Evolutionary conservation across 495 filamentous ascomycete species (phyloP).

Genomic region (Aspergillus biplanus): DNA sequence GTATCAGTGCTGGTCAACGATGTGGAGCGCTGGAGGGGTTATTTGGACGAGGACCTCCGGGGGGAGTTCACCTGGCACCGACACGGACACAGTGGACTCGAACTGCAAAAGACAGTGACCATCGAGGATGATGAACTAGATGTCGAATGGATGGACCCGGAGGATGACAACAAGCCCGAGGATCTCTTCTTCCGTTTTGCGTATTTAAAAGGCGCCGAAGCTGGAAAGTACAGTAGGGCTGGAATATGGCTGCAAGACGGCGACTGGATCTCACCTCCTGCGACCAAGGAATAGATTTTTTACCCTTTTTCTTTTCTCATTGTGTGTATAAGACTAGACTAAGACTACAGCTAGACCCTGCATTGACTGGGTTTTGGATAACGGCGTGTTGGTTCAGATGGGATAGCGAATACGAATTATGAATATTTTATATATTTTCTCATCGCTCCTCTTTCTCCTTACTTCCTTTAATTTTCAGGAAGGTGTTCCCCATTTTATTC

Average conservation of each 20-base stretch:
- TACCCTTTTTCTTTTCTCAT: constrained; percentile 1
- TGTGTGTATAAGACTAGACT: constrained; percentile 9
- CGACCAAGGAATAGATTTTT: constrained; percentile 32
- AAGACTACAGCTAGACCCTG: constrained; percentile 4
- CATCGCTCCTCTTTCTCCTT: neutral
- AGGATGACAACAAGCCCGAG: constrained; percentile 47
- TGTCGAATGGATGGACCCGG: constrained; percentile 34
- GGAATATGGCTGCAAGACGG: constrained; percentile 74
- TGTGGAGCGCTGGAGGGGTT: constrained; percentile 80
- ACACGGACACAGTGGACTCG: constrained; percentile 47
- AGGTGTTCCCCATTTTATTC: too few species aligned
- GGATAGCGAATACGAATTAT: neutral
- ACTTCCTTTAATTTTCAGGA: too few species aligned
- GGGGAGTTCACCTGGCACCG: constrained; percentile 54
- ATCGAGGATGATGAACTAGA: constrained; percentile 27
- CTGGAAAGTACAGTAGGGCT: constrained; percentile 78
- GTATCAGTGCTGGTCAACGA: constrained; percentile 92
- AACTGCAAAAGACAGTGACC: constrained; percentile 34
- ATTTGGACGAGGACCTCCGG: constrained; percentile 49
- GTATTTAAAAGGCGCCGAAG: constrained; percentile 69
- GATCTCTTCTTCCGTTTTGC: constrained; percentile 85
- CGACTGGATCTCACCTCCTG: constrained; percentile 60
- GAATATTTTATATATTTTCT: neutral
- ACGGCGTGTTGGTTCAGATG: constrained; percentile 1
- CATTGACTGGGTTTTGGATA: constrained; percentile 10